Conservation (phyloP, 768 basidiomycete species). For the Grammothele lineata region DNA sequence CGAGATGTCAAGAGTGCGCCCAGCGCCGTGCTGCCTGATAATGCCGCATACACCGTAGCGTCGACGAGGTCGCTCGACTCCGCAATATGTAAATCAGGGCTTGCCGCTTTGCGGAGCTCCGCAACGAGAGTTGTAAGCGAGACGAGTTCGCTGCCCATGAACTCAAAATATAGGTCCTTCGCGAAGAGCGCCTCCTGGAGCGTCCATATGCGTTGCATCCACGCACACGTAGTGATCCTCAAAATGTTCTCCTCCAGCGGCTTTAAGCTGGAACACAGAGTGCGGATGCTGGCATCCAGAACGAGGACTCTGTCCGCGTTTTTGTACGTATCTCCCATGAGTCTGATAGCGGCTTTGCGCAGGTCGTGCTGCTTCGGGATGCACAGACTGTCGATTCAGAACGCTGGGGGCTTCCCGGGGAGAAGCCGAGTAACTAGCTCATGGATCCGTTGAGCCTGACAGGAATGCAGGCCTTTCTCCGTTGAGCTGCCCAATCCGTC, state of each 20-base stretch:
- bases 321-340: slow-evolving; percentile 11
- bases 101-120: not conserved
- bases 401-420: slow-evolving; percentile 6
- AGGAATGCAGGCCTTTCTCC: slow-evolving; percentile 6
- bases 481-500: slow-evolving; percentile 14
- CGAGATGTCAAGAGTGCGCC: not conserved
- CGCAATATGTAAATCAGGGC: not conserved
- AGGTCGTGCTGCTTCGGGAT: not conserved
- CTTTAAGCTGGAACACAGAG: not conserved
- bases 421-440: not conserved
- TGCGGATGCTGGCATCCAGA: slow-evolving; percentile 4
- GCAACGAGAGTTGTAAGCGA: not conserved
- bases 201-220: slow-evolving; percentile 11
- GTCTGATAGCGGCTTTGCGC: slow-evolving; percentile 6
- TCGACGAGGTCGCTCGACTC: not conserved
- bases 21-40: not conserved
- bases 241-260: slow-evolving; percentile 2
- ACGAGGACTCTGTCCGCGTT: slow-evolving; percentile 8
- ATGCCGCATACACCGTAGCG: too few species aligned
- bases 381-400: slow-evolving; percentile 13
- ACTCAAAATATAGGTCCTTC: slow-evolving; percentile 4
- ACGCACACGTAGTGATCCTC: slow-evolving; percentile 3
- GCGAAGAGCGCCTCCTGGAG: slow-evolving; percentile 7
- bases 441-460: slow-evolving; percentile 2
- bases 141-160: not conserved